These are phyloP conservation scores for Panaeolus papilionaceus DNA, from an alignment of 768 basidiomycete species.

Conservation along the genomic window DNA sequence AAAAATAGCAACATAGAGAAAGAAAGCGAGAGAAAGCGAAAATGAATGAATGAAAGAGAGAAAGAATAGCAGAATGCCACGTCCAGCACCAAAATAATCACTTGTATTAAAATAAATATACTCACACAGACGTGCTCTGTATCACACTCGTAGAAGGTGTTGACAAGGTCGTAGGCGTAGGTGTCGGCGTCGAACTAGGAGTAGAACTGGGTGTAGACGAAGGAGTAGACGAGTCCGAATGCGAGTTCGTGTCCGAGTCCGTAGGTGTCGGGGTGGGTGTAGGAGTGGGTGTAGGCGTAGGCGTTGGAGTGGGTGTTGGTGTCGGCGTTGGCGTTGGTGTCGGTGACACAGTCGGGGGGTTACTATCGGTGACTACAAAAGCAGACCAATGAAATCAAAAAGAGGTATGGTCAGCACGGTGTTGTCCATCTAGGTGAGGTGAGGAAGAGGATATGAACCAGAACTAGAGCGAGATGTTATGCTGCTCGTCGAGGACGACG, in stretches of 20 bases:
- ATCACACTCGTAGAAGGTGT: conserved; percentile 24
- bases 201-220: neutral
- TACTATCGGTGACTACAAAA: neutral
- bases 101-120: neutral
- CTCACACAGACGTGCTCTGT: conserved; percentile 26
- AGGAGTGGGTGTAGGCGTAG: neutral
- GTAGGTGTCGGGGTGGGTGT: conserved; percentile 6
- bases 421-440: neutral
- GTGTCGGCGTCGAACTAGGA: neutral
- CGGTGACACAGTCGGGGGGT: neutral
- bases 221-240: neutral
- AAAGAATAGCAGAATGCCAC: too few relatives aligned
- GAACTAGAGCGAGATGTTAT: neutral
- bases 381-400: neutral
- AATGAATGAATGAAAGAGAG: neutral
- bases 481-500: neutral
- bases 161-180: conserved; percentile 21
- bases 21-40: neutral
- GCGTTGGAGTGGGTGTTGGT: neutral
- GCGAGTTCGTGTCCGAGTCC: neutral
- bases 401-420: neutral
- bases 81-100: neutral
- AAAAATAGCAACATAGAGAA: neutral
- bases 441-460: neutral
- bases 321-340: neutral